phyloP scores from a whole-genome alignment of 2,329 filamentous ascomycete genomes.

The Alternaria atra region DNA sequence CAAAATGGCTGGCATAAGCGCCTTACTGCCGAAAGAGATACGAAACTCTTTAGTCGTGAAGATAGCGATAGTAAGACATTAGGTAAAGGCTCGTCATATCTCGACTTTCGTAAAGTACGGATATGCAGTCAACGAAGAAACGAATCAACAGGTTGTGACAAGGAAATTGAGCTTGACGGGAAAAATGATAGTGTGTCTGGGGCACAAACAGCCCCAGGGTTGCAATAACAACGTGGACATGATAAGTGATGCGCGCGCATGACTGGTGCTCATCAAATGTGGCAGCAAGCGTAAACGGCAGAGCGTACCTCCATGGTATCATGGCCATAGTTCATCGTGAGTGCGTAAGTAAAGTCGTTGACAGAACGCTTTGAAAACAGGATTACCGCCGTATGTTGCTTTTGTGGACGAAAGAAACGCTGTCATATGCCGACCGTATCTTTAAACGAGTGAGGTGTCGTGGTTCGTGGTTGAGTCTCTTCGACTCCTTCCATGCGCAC shows the following conservation, averaged over 20 bases:
- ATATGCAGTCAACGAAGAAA: constrained; percentile 36
- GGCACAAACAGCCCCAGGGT: constrained; percentile 16
- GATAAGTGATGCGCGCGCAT: constrained; percentile 35
- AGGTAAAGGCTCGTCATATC: constrained; percentile 45
- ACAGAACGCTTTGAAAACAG: constrained; percentile 50
- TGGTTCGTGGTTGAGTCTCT: constrained; percentile 50
- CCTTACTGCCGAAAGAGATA: constrained; percentile 16
- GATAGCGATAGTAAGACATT: constrained; percentile 50
- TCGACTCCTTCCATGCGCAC: constrained; percentile 51
- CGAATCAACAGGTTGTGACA: constrained; percentile 27
- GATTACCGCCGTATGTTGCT: constrained; percentile 50
- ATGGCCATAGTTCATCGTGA: constrained; percentile 52
- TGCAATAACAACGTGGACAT: constrained; percentile 23
- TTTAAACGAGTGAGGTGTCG: constrained; percentile 55
- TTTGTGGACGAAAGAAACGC: constrained; percentile 50
- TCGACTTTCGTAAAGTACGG: constrained; percentile 42
- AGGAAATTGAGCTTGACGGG: constrained; percentile 23
- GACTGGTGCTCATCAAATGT: constrained; percentile 37
- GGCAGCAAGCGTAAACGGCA: constrained; percentile 41
- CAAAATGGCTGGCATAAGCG: constrained; percentile 18
- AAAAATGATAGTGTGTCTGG: constrained; percentile 27
- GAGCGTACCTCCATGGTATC: constrained; percentile 48
- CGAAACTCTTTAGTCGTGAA: constrained; percentile 41
- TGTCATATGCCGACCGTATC: constrained; percentile 55
- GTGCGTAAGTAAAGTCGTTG: constrained; percentile 49